Evolutionary conservation across 306 rosid species (phyloP).

Genomic region (Cucurbita maxima): DNA sequence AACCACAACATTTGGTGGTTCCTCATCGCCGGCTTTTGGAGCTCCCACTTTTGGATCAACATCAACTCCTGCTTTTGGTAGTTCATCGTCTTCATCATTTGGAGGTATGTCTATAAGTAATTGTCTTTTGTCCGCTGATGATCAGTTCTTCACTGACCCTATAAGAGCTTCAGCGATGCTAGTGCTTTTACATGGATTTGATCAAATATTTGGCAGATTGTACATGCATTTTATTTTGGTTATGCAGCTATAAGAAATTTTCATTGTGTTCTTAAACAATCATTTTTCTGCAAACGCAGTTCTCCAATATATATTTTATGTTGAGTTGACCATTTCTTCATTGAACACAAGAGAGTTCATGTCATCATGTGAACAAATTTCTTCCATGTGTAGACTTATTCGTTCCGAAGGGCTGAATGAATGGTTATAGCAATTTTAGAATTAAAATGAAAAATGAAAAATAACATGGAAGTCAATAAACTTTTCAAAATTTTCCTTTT

Average conservation of each 20-base stretch:
- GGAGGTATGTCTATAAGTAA: conserved; percentile 26
- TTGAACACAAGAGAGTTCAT: neutral
- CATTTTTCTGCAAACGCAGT: neutral
- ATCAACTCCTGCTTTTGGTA: conserved; percentile 61
- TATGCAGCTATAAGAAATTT: neutral
- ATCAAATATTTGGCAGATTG: neutral
- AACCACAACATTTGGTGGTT: conserved; percentile 39
- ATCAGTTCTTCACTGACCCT: neutral
- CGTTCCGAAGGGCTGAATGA: neutral
- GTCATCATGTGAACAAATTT: neutral
- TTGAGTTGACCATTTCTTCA: neutral
- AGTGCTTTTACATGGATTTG: neutral
- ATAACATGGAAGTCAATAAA: neutral
- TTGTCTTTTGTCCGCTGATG: neutral
- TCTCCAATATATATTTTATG: neutral
- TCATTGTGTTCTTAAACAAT: neutral
- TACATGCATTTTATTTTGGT: neutral
- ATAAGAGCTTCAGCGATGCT: neutral
- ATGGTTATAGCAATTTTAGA: neutral
- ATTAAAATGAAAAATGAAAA: neutral
- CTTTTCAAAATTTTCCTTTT: neutral
- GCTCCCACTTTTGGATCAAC: conserved; percentile 65
- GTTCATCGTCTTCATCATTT: conserved; percentile 34
- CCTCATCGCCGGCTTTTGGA: conserved; percentile 70
- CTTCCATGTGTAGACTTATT: neutral